phyloP scores from a whole-genome alignment of 371 early-diverging fungal species.

The Apophysomyces ossiformis region DNA sequence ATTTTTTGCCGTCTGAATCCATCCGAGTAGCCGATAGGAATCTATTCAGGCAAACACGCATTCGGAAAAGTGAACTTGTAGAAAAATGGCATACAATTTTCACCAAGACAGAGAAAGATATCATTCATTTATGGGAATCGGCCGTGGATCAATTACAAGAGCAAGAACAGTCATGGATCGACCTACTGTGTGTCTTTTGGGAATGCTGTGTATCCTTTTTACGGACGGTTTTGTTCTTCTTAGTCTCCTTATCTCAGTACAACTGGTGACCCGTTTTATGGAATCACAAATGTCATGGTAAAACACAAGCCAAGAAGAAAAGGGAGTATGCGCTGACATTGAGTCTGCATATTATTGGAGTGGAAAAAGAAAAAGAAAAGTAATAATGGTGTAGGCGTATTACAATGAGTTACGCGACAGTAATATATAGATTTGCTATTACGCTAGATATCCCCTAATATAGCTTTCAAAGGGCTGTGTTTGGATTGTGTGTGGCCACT shows the following conservation, averaged over 20 bases:
- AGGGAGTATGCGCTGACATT: too few relatives aligned
- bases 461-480: background rate
- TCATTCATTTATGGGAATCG: background rate
- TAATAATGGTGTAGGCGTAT: too few relatives aligned
- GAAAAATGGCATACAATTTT: background rate
- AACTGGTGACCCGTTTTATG: background rate
- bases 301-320: too few relatives aligned
- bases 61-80: background rate
- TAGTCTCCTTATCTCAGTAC: background rate
- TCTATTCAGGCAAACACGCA: background rate
- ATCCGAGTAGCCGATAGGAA: too few relatives aligned
- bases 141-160: slow-evolving; percentile 1
- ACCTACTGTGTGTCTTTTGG: background rate
- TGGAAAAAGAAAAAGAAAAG: too few relatives aligned
- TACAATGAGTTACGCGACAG: too few relatives aligned
- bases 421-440: too few relatives aligned
- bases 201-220: background rate
- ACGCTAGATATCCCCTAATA: too few relatives aligned
- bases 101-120: background rate
- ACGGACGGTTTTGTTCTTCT: background rate
- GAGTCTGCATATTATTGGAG: too few relatives aligned
- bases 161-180: background rate
- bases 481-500: slow-evolving; percentile 2
- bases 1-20: too few relatives aligned
- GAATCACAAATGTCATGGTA: background rate